Percentiles rank a stretch among this genome's conserved stretches.
phyloP scores from a whole-genome alignment of 208 protist genomes.

The Phytomonas francai region DNA sequence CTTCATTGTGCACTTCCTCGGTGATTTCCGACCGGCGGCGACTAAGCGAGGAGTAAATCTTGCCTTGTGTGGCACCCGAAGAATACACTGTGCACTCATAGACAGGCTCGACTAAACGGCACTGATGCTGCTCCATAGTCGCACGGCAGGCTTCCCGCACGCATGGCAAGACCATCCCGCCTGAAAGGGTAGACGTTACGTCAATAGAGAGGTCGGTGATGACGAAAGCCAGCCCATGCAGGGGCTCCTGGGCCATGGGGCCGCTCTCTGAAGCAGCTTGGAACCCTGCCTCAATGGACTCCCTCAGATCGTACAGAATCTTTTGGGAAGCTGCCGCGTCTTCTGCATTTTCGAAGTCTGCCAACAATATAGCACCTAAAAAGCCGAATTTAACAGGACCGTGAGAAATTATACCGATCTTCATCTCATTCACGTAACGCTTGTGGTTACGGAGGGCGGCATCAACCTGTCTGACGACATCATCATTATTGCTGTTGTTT shows the following conservation, averaged over 20 bases:
- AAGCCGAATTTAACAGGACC: conserved; percentile 67
- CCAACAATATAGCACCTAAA: conserved; percentile 61
- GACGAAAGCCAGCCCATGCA: conserved; percentile 90
- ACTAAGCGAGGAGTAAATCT: conserved; percentile 83
- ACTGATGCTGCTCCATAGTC: conserved; percentile 88
- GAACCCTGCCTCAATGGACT: conserved; percentile 93
- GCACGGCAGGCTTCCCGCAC: conserved; percentile 91
- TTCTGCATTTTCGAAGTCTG: conserved; percentile 43
- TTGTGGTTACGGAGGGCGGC: conserved; percentile 34
- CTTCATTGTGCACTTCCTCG: conserved; percentile 95
- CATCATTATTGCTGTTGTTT: conserved; percentile 55
- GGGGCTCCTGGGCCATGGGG: conserved; percentile 97
- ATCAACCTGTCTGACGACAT: conserved; percentile 30
- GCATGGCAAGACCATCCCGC: conserved; percentile 91
- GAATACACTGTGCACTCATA: conserved; percentile 97
- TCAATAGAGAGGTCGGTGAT: conserved; percentile 62
- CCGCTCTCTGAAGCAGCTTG: conserved; percentile 91
- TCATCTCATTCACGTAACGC: conserved; percentile 42
- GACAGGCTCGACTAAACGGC: conserved; percentile 94
- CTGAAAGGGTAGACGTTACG: conserved; percentile 33
- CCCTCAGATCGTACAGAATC: conserved; percentile 50
- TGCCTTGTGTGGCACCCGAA: conserved; percentile 70
- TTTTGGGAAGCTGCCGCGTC: conserved; percentile 11
- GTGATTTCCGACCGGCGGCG: conserved; percentile 89
- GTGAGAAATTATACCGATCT: conserved; percentile 44